Evolutionary conservation across 2,329 filamentous ascomycete species (phyloP).

Genomic region (Sporothrix curviconia): DNA sequence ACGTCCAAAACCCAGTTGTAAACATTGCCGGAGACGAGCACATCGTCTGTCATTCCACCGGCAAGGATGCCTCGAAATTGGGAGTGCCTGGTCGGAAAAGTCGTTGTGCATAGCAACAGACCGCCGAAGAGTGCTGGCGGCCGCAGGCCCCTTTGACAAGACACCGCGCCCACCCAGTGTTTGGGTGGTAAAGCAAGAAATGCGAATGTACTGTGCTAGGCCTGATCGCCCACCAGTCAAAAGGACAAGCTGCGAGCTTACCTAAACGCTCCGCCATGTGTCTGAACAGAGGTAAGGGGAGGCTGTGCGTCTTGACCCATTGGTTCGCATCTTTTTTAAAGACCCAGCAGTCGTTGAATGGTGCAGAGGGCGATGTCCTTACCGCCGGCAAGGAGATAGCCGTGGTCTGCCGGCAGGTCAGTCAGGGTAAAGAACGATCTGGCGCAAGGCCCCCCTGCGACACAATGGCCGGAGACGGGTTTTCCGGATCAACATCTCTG

Average conservation of each 20-base stretch:
- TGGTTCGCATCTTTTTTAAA: constrained; percentile 44
- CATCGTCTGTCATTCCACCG: constrained; percentile 64
- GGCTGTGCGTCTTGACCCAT: constrained; percentile 59
- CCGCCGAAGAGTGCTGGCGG: constrained; percentile 40
- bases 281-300: constrained; percentile 68
- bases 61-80: constrained; percentile 55
- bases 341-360: constrained; percentile 70
- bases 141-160: constrained; percentile 28
- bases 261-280: constrained; percentile 57
- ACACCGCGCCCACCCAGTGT: constrained; percentile 42
- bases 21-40: constrained; percentile 54
- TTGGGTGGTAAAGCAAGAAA: constrained; percentile 47
- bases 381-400: constrained; percentile 66
- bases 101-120: constrained; percentile 27
- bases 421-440: constrained; percentile 72
- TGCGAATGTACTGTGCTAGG: constrained; percentile 40
- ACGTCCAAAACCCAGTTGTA: constrained; percentile 57
- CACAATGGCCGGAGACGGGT: constrained; percentile 18
- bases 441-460: constrained; percentile 31
- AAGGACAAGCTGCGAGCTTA: constrained; percentile 45
- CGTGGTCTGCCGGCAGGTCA: constrained; percentile 48
- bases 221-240: constrained; percentile 57
- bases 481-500: background rate
- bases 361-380: constrained; percentile 64
- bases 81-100: constrained; percentile 21